phyloP scores from a whole-genome alignment of 495 filamentous ascomycete genomes.

The Ramalina peruviana region DNA sequence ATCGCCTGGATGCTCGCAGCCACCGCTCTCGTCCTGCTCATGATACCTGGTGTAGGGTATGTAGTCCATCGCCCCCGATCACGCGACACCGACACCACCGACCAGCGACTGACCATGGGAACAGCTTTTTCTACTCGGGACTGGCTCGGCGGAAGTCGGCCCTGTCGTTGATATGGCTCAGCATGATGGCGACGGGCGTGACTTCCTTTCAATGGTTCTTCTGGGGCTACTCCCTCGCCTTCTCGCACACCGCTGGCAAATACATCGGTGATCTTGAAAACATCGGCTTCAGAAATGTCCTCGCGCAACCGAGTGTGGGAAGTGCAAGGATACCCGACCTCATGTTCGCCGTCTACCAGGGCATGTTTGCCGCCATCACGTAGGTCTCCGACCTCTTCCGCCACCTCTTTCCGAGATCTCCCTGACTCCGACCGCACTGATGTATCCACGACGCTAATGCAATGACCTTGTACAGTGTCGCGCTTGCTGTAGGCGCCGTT shows the following conservation, averaged over 20 bases:
- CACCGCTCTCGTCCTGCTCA: constrained; percentile 83
- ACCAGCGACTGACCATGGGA: neutral
- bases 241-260: constrained; percentile 69
- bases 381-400: constrained; percentile 28
- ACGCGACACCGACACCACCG: neutral
- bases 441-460: neutral
- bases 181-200: constrained; percentile 87
- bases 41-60: constrained; percentile 92
- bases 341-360: constrained; percentile 86
- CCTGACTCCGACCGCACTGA: neutral
- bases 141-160: constrained; percentile 94
- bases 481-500: constrained; percentile 80
- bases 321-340: constrained; percentile 75
- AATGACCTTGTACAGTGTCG: constrained; percentile 41
- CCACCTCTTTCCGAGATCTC: neutral
- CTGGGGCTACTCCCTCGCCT: constrained; percentile 93
- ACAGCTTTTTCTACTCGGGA: constrained; percentile 92
- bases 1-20: constrained; percentile 84
- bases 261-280: constrained; percentile 81
- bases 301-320: constrained; percentile 70
- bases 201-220: constrained; percentile 98
- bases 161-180: constrained; percentile 87
- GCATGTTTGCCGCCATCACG: constrained; percentile 96
- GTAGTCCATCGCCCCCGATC: constrained; percentile 2
- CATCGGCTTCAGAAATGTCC: constrained; percentile 70